These are phyloP conservation scores for Pythium dissotocum DNA, from an alignment of 352 stramenopile species.

Conservation along the genomic window DNA sequence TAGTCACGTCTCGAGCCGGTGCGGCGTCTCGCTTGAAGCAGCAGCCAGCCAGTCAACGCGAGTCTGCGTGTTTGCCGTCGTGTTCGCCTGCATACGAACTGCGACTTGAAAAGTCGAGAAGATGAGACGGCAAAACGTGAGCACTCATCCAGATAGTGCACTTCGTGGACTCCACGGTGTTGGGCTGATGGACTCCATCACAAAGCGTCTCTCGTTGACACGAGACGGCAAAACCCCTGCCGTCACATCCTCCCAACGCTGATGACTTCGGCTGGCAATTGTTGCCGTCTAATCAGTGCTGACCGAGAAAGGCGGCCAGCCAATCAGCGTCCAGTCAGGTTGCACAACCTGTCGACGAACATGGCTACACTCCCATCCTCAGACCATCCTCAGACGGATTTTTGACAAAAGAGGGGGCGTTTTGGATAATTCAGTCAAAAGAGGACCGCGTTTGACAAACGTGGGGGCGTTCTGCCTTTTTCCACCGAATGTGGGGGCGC, in stretches of 20 bases:
- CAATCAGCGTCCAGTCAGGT: conserved; percentile 9
- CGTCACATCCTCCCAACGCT: background rate
- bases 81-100: background rate
- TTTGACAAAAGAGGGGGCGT: too few species aligned
- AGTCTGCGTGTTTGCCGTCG: background rate
- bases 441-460: too few species aligned
- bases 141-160: background rate
- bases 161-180: background rate
- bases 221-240: background rate
- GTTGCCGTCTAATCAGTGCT: conserved; percentile 11
- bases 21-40: background rate
- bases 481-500: too few species aligned
- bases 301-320: background rate
- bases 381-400: background rate
- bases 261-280: conserved; percentile 6
- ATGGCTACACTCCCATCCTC: background rate
- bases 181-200: background rate
- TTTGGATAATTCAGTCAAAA: too few species aligned
- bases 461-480: too few species aligned
- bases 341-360: background rate
- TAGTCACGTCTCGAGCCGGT: background rate
- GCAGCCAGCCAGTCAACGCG: background rate
- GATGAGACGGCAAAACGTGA: background rate
- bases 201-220: too few species aligned
- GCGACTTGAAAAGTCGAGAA: background rate